Evolutionary conservation across 148 eudicot species (phyloP).

Genomic region (Rheum nobile): DNA sequence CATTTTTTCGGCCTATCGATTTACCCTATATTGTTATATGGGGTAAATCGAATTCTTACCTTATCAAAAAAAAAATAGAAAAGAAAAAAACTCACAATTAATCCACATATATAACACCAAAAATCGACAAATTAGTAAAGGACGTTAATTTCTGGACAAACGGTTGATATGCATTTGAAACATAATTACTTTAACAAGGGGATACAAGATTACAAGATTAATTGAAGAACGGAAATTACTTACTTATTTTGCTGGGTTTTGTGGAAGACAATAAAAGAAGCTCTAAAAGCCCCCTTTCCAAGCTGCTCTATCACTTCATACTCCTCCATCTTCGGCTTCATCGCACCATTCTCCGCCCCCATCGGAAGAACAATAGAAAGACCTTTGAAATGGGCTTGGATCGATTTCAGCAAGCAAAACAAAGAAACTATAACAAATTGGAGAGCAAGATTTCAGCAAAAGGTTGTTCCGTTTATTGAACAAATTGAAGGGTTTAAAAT

Average conservation of each 20-base stretch:
- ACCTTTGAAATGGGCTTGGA: not conserved
- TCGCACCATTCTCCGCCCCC: slow-evolving; percentile 43
- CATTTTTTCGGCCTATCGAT: too few relatives aligned
- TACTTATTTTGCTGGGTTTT: slow-evolving; percentile 59
- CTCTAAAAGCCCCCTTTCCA: slow-evolving; percentile 64
- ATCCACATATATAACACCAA: not conserved
- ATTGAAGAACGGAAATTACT: slow-evolving; percentile 9
- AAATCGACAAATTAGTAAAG: not conserved
- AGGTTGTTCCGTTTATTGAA: too few relatives aligned
- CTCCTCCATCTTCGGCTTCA: slow-evolving; percentile 57
- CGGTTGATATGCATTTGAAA: not conserved
- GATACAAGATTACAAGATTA: too few relatives aligned
- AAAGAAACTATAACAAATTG: too few relatives aligned
- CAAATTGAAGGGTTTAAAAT: too few relatives aligned
- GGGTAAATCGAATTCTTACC: too few relatives aligned
- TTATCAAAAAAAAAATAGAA: too few relatives aligned
- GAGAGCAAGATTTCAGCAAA: too few relatives aligned
- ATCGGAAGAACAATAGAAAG: slow-evolving; percentile 16
- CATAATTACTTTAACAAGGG: not conserved
- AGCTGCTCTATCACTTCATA: slow-evolving; percentile 75
- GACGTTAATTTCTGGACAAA: not conserved
- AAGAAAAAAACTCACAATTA: too few relatives aligned
- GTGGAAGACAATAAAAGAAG: slow-evolving; percentile 66
- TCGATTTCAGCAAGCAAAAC: not conserved
- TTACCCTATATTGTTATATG: too few relatives aligned